phyloP scores from a whole-genome alignment of 2,329 filamentous ascomycete genomes.

The Aureobasidium lini region DNA sequence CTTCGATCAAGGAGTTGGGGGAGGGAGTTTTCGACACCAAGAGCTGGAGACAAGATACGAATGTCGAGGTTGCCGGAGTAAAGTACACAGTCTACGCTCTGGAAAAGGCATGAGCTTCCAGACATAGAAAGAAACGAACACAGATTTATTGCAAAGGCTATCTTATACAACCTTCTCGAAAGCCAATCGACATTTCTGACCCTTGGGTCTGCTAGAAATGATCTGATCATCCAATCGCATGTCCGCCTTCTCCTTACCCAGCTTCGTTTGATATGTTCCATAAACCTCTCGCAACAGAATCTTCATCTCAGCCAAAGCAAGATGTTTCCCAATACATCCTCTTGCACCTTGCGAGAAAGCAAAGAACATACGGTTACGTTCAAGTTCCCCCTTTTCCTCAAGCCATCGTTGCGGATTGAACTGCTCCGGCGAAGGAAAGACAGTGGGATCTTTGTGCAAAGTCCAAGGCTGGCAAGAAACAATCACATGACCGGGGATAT shows the following conservation, averaged over 20 bases:
- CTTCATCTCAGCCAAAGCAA: conserved; percentile 18
- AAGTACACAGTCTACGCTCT: conserved; percentile 5
- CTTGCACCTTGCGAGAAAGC: conserved; percentile 15
- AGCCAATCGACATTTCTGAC: conserved; percentile 11
- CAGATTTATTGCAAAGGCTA: not conserved
- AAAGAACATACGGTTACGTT: conserved; percentile 35
- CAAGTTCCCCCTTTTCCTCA: conserved; percentile 20
- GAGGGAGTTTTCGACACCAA: not conserved
- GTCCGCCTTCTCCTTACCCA: conserved; percentile 10
- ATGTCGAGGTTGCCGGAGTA: not conserved
- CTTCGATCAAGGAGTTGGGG: not conserved
- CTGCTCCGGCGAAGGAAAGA: conserved; percentile 36
- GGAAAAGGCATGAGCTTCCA: not conserved
- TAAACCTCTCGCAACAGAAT: conserved; percentile 15
- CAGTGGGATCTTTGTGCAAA: conserved; percentile 38
- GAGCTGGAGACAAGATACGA: not conserved
- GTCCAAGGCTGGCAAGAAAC: conserved; percentile 41
- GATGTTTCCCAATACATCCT: conserved; percentile 16
- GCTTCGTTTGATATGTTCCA: not conserved
- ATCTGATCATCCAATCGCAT: conserved; percentile 16
- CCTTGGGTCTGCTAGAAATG: conserved; percentile 14
- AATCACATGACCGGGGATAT: conserved; percentile 35
- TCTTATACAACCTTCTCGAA: conserved; percentile 7
- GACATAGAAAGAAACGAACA: too few relatives aligned
- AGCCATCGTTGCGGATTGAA: conserved; percentile 47